Evolutionary conservation across 2,329 filamentous ascomycete genomes (phyloP).

Genomic region (Aureobasidium sp.): DNA sequence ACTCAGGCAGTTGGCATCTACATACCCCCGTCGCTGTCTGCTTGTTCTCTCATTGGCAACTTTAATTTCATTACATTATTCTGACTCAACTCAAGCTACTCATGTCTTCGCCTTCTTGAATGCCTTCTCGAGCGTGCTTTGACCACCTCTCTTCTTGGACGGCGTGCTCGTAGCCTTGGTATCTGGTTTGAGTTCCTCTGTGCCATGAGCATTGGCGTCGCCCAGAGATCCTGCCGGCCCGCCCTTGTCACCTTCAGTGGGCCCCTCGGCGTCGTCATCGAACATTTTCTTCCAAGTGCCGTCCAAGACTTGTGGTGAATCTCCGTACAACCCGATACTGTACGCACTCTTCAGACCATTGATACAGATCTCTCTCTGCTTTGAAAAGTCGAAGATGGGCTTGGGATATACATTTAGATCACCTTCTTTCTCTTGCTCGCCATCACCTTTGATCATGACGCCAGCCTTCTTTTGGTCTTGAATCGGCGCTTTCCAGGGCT

Average conservation of each 20-base stretch:
- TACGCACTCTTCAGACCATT: conserved; percentile 66
- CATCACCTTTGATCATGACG: conserved; percentile 52
- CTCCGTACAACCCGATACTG: conserved; percentile 55
- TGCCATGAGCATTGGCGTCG: conserved; percentile 16
- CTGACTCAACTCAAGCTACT: background rate
- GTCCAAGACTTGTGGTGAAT: conserved; percentile 54
- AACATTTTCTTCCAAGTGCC: conserved; percentile 51
- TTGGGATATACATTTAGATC: conserved; percentile 55
- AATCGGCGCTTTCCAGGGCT: conserved; percentile 68
- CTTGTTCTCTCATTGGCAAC: background rate
- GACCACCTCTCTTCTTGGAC: conserved; percentile 21
- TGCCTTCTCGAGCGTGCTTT: conserved; percentile 26
- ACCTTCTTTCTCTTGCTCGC: conserved; percentile 33
- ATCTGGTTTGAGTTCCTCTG: background rate
- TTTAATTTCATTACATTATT: background rate
- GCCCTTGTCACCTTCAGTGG: conserved; percentile 35
- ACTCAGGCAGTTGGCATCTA: background rate
- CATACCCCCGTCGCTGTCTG: conserved; percentile 9
- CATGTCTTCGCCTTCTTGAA: conserved; percentile 26
- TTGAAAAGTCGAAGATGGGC: conserved; percentile 69
- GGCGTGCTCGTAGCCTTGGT: background rate
- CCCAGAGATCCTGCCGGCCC: conserved; percentile 33
- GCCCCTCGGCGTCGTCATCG: conserved; percentile 38
- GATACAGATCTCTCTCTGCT: conserved; percentile 56
- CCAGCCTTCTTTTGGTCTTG: conserved; percentile 62